Evolutionary conservation across 2,329 filamentous ascomycete genomes (phyloP).

Genomic region (Tolypocladium pustulatum): DNA sequence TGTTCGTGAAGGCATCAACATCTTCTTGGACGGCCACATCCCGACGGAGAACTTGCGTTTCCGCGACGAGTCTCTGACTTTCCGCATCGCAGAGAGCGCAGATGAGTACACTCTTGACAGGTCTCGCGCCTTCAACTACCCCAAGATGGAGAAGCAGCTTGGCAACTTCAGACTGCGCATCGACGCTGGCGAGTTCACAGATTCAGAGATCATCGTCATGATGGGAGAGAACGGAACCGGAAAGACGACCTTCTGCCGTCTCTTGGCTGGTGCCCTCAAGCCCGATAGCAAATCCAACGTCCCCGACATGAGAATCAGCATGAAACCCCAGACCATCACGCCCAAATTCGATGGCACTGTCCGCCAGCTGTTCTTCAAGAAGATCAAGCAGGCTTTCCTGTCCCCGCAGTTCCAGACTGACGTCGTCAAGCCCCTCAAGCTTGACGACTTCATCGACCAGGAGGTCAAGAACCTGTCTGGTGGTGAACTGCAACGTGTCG

Average conservation of each 20-base stretch:
- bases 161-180: constrained; percentile 79
- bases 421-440: constrained; percentile 97
- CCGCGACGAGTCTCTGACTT: constrained; percentile 92
- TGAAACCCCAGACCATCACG: constrained; percentile 99
- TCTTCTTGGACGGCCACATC: constrained; percentile 96
- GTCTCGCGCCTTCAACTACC: constrained; percentile 77
- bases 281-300: constrained; percentile 71
- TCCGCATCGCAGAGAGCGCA: constrained; percentile 80
- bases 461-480: constrained; percentile 98
- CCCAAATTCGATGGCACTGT: constrained; percentile 97
- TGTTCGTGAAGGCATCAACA: constrained; percentile 97
- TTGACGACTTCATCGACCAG: constrained; percentile 98
- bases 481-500: constrained; percentile 98
- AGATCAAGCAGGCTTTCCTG: constrained; percentile 94
- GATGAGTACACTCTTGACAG: constrained; percentile 85
- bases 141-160: constrained; percentile 84
- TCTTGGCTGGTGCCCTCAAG: constrained; percentile 87
- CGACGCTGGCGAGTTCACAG: constrained; percentile 79
- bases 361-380: constrained; percentile 98
- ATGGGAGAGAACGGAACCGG: constrained; percentile 99
- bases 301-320: constrained; percentile 92
- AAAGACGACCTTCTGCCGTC: constrained; percentile 97
- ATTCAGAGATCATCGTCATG: constrained; percentile 98
- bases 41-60: constrained; percentile 98
- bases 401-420: constrained; percentile 98